phyloP scores from a whole-genome alignment of 768 basidiomycete genomes.

The Tylopilus balloui region DNA sequence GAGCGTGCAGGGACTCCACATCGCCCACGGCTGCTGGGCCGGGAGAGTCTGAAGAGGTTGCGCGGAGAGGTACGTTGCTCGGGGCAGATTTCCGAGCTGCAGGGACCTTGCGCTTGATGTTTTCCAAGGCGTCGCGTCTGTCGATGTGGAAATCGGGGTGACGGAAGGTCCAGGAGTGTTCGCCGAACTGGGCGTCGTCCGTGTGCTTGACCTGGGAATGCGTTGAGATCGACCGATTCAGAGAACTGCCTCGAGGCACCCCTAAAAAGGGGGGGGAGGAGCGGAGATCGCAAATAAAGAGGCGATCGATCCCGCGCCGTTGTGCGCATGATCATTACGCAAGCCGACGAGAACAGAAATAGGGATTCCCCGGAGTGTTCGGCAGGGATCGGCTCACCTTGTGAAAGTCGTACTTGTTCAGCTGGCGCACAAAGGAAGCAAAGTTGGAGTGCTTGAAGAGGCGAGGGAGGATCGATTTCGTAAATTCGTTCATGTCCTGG shows the following conservation, averaged over 20 bases:
- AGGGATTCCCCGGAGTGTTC: not conserved
- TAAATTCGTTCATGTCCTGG: conserved; percentile 93
- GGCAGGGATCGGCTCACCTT: conserved; percentile 47
- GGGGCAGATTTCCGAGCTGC: conserved; percentile 30
- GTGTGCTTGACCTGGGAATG: conserved; percentile 68
- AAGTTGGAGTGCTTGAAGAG: conserved; percentile 97
- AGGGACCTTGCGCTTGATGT: conserved; percentile 60
- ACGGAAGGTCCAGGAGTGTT: conserved; percentile 53
- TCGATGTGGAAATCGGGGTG: conserved; percentile 51
- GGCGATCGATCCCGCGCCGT: conserved; percentile 16
- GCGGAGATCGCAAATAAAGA: conserved; percentile 15
- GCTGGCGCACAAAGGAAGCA: conserved; percentile 85
- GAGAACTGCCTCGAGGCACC: conserved; percentile 12
- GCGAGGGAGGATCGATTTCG: conserved; percentile 82
- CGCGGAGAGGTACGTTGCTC: conserved; percentile 25
- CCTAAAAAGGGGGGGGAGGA: conserved; percentile 4
- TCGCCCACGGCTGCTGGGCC: conserved; percentile 22
- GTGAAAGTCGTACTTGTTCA: conserved; percentile 97
- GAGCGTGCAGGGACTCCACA: conserved; percentile 25
- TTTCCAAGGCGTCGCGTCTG: conserved; percentile 52
- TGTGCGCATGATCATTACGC: conserved; percentile 11
- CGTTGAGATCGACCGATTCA: no score
- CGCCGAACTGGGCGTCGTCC: conserved; percentile 70
- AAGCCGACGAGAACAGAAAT: conserved; percentile 8
- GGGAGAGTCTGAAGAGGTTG: conserved; percentile 26